Conservation (phyloP, 164 flowering plant genomes). For the Buxus sempervirens region DNA sequence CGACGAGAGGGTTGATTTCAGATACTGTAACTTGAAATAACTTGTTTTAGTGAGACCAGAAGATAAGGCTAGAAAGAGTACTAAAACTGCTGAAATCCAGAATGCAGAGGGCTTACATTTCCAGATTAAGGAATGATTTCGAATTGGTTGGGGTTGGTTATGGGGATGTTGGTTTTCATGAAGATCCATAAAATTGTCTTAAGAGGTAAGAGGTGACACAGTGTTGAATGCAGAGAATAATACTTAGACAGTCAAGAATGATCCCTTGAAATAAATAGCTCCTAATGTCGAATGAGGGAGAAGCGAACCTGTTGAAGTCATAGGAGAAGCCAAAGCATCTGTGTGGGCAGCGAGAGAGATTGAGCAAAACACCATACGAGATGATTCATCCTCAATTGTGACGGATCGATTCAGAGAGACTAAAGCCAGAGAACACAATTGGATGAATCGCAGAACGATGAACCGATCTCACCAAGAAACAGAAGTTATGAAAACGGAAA, state of each 20-base stretch:
- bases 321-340: not conserved
- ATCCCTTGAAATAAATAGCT: too few species aligned
- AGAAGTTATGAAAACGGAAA: too few species aligned
- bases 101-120: constrained; percentile 12
- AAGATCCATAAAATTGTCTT: constrained; percentile 3
- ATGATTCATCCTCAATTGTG: too few species aligned
- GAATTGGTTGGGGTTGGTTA: constrained; percentile 3
- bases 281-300: not conserved
- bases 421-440: too few species aligned
- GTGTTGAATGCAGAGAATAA: not conserved
- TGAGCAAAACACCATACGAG: too few species aligned
- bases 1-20: constrained; percentile 11
- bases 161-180: constrained; percentile 6
- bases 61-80: constrained; percentile 16
- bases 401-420: too few species aligned
- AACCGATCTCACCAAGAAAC: too few species aligned
- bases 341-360: too few species aligned
- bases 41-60: constrained; percentile 13
- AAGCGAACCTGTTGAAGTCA: not conserved
- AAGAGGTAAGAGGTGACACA: too few species aligned
- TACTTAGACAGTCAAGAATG: not conserved
- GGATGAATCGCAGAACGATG: too few species aligned
- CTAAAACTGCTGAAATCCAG: constrained; percentile 17
- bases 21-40: constrained; percentile 10
- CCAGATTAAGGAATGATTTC: not conserved